These are phyloP conservation scores for Leptomonas seymouri DNA, from an alignment of 208 protist genomes.

Conservation along the genomic window DNA sequence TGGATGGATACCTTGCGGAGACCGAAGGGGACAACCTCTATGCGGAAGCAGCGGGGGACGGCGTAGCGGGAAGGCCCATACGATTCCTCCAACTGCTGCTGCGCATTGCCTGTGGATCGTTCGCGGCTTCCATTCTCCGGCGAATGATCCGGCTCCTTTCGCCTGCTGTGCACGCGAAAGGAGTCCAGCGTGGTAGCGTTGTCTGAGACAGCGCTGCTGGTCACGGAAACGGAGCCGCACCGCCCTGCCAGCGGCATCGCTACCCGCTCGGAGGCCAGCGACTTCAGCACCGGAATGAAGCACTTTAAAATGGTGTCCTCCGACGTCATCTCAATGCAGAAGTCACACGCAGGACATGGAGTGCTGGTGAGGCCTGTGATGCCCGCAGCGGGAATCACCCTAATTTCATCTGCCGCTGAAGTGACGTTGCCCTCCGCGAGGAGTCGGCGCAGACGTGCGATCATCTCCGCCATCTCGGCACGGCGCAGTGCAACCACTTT, in stretches of 20 bases:
- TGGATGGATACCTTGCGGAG: conserved; percentile 35
- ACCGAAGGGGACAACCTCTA: conserved; percentile 35
- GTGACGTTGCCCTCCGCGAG: conserved; percentile 23
- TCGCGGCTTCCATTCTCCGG: not conserved
- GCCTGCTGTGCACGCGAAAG: conserved; percentile 24
- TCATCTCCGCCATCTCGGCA: conserved; percentile 36
- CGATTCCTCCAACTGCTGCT: not conserved
- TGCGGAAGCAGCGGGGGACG: conserved; percentile 35
- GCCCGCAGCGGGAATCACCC: conserved; percentile 18
- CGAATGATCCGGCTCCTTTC: not conserved
- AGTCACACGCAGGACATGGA: conserved; percentile 35
- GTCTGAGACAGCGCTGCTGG: conserved; percentile 17
- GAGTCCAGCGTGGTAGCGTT: conserved; percentile 19
- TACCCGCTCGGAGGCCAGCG: conserved; percentile 15
- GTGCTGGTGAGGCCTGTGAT: not conserved
- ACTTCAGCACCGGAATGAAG: conserved; percentile 28
- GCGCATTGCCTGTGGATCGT: not conserved
- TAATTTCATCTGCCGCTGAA: conserved; percentile 3
- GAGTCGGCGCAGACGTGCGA: conserved; percentile 30
- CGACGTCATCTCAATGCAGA: conserved; percentile 39
- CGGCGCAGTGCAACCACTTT: conserved; percentile 27
- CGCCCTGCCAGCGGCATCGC: conserved; percentile 33
- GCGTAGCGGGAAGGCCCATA: conserved; percentile 20
- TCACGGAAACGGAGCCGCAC: conserved; percentile 11
- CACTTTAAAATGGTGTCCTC: conserved; percentile 19